Conservation (phyloP, 139 green algal species). For the Closterium sp. region DNA sequence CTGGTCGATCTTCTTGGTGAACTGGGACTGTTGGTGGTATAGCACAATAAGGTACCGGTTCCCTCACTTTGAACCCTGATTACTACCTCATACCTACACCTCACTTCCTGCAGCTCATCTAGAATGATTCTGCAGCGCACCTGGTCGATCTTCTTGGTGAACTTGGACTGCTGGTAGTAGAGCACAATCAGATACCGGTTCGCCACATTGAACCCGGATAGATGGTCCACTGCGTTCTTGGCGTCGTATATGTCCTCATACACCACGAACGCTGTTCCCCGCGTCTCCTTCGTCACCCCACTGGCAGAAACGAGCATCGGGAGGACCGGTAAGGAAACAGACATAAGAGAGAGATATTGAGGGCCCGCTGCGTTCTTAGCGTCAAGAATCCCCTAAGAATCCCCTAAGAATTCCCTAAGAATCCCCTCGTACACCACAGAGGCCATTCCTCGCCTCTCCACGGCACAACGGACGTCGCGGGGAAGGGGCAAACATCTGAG, state of each 20-base stretch:
- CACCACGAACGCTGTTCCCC: constrained; percentile 94
- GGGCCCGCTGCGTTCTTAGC: no score
- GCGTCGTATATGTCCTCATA: constrained; percentile 99
- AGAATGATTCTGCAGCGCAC: background rate
- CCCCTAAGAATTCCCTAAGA: no score
- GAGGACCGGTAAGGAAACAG: no score
- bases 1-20: constrained; percentile 74
- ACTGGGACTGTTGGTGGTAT: constrained; percentile 82
- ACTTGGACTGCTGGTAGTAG: constrained; percentile 82
- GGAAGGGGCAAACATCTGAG: no score
- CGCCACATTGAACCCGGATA: constrained; percentile 95
- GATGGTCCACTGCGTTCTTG: constrained; percentile 86
- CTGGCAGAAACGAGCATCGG: constrained; percentile 5
- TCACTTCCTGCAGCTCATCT: background rate
- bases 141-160: constrained; percentile 74
- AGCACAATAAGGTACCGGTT: constrained; percentile 78
- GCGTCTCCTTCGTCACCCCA: constrained; percentile 86
- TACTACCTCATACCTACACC: background rate
- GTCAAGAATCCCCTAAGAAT: no score
- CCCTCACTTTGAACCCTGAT: background rate
- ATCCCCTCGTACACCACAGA: no score
- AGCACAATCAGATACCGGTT: constrained; percentile 81
- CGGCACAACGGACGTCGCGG: no score
- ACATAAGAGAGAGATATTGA: no score
- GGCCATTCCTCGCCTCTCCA: no score